Percentiles rank a stretch among this genome's conserved stretches.
Conservation (phyloP, 176 grass and related monocot species). For the Aegilops tauschii region DNA sequence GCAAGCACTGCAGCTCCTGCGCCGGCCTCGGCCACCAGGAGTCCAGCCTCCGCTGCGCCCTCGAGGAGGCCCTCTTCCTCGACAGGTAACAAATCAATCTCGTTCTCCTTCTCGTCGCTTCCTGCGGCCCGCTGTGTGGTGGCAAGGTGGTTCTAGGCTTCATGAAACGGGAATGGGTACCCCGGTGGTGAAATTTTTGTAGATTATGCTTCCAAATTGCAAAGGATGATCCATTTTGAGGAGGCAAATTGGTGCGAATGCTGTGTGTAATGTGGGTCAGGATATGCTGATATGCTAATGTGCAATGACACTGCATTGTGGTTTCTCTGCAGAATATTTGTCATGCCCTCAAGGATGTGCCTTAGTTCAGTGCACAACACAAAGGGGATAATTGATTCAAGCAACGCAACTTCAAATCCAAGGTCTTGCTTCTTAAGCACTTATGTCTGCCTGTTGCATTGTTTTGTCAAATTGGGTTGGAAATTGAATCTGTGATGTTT, state of each 20-base stretch:
- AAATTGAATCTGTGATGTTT: not conserved
- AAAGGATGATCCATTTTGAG: not conserved
- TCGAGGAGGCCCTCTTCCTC: conserved; percentile 93
- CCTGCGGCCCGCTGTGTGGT: not conserved
- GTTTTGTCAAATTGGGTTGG: not conserved
- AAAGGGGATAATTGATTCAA: conserved; percentile 57
- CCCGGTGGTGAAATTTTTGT: not conserved
- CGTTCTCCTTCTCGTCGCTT: not conserved
- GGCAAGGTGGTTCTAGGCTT: not conserved
- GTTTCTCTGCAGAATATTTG: conserved; percentile 66
- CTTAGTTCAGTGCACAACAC: conserved; percentile 78
- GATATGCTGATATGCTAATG: conserved; percentile 14
- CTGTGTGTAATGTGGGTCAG: not conserved
- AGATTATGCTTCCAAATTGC: not conserved
- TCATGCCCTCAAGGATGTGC: conserved; percentile 91
- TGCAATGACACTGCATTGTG: not conserved
- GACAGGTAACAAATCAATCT: conserved; percentile 39
- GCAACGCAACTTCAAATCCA: conserved; percentile 38
- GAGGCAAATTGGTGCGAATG: not conserved
- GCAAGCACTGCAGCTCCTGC: conserved; percentile 80
- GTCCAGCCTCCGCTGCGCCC: conserved; percentile 92
- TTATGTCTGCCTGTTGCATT: not conserved
- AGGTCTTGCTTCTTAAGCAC: conserved; percentile 45
- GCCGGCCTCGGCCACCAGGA: conserved; percentile 90
- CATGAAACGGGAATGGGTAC: not conserved